These are phyloP conservation scores for Vanrija sp. DNA, from an alignment of 1,284 basidiomycete genomes.

Conservation along the genomic window DNA sequence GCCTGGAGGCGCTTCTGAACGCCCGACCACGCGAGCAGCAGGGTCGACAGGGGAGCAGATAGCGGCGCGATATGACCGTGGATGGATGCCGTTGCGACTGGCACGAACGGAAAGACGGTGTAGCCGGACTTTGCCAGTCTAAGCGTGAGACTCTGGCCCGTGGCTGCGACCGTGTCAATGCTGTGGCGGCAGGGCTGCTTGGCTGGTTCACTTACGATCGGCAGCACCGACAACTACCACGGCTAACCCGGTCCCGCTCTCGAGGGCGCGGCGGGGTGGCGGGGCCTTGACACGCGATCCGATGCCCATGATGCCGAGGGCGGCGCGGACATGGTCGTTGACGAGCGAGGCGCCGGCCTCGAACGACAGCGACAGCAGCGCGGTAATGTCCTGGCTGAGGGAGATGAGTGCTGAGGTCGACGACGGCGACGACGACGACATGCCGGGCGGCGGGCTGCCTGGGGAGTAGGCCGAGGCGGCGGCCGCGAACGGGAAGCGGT, in stretches of 20 bases:
- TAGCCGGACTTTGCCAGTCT: constrained; percentile 42
- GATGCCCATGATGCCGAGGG: constrained; percentile 25
- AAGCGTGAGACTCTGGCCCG: constrained; percentile 38
- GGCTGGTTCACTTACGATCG: constrained; percentile 27
- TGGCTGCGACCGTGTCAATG: constrained; percentile 22
- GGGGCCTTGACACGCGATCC: constrained; percentile 15
- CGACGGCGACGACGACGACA: neutral
- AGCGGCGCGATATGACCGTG: neutral
- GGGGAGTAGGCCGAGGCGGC: neutral
- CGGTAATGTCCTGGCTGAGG: constrained; percentile 38
- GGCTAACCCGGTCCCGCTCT: constrained; percentile 31
- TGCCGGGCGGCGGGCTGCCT: neutral
- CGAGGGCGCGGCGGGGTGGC: neutral
- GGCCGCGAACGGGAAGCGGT: no score
- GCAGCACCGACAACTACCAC: constrained; percentile 39
- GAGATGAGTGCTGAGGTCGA: constrained; percentile 25
- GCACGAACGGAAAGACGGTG: constrained; percentile 43
- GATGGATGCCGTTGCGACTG: constrained; percentile 23
- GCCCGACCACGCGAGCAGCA: constrained; percentile 38
- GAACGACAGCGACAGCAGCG: constrained; percentile 36
- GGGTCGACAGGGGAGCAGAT: constrained; percentile 29
- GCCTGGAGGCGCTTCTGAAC: constrained; percentile 36
- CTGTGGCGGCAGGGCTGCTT: neutral
- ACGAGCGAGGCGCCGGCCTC: constrained; percentile 32
- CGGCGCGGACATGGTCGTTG: constrained; percentile 26